A percentile compares a stretch with the other conserved stretches of the same genome.
These are phyloP conservation scores for Cystobasidium pallidum DNA, from an alignment of 1,284 basidiomycete species.

Conservation along the genomic window DNA sequence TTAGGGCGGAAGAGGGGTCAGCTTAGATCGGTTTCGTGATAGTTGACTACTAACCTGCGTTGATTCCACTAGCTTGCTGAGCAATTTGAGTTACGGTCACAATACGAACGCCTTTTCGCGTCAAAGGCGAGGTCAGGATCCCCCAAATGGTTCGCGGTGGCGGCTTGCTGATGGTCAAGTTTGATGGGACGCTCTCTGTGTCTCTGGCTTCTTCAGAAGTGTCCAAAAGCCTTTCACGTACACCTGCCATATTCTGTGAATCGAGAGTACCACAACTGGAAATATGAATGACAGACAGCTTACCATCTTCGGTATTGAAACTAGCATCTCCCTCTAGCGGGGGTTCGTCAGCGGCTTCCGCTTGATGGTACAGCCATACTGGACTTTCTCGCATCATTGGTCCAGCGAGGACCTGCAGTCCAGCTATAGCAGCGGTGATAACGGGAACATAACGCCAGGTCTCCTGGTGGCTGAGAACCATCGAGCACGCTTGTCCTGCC, in stretches of 20 bases:
- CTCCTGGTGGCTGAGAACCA: constrained; percentile 29
- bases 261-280: no score
- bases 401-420: constrained; percentile 48
- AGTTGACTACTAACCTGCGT: constrained; percentile 20
- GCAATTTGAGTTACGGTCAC: constrained; percentile 31
- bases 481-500: constrained; percentile 49
- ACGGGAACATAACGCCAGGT: constrained; percentile 43
- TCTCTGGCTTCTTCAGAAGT: neutral
- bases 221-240: constrained; percentile 21
- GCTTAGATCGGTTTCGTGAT: neutral
- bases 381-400: constrained; percentile 46
- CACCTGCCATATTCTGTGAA: neutral
- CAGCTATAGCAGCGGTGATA: constrained; percentile 31
- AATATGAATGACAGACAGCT: neutral
- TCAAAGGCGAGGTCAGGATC: constrained; percentile 27
- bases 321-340: constrained; percentile 5
- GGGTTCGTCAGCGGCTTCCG: neutral
- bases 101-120: constrained; percentile 34
- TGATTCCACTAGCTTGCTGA: constrained; percentile 42
- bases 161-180: constrained; percentile 4
- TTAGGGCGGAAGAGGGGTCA: neutral
- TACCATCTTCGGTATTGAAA: constrained; percentile 26
- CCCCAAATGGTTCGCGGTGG: constrained; percentile 30
- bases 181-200: neutral
- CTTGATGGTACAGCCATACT: constrained; percentile 45